These are phyloP conservation scores for Brettanomyces nanus DNA, from an alignment of 805 yeast species.

Conservation along the genomic window DNA sequence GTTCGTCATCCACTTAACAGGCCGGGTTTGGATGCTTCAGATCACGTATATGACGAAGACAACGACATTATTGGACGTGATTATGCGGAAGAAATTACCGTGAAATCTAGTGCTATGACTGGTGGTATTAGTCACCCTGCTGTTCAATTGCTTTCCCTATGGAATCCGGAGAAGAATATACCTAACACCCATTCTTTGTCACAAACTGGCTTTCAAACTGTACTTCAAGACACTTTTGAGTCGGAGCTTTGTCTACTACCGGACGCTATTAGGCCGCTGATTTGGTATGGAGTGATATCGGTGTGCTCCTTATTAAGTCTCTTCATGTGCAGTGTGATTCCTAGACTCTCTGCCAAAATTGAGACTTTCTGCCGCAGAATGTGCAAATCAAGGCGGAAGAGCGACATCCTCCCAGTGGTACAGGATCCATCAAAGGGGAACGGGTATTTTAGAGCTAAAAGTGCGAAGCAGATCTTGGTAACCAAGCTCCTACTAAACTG, in stretches of 20 bases:
- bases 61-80: conserved; percentile 11
- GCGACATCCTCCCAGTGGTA: neutral
- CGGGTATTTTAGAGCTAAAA: neutral
- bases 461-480: neutral
- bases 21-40: conserved; percentile 10
- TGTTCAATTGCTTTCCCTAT: conserved; percentile 67
- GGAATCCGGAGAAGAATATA: conserved; percentile 18
- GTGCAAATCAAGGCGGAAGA: neutral
- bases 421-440: neutral
- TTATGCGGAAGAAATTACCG: conserved; percentile 66
- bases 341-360: conserved; percentile 17
- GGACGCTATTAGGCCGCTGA: conserved; percentile 17
- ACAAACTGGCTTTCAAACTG: conserved; percentile 14
- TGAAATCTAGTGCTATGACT: conserved; percentile 87
- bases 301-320: conserved; percentile 12
- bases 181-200: neutral
- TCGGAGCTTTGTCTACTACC: conserved; percentile 25
- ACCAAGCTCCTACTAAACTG: neutral
- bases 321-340: conserved; percentile 12
- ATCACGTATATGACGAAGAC: conserved; percentile 6
- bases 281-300: conserved; percentile 11
- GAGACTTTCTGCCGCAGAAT: conserved; percentile 3
- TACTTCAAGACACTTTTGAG: conserved; percentile 20
- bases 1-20: conserved; percentile 38
- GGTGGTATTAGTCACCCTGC: conserved; percentile 87